Conservation (phyloP, 2,329 filamentous ascomycete species). For the Monosporascus sp. region DNA sequence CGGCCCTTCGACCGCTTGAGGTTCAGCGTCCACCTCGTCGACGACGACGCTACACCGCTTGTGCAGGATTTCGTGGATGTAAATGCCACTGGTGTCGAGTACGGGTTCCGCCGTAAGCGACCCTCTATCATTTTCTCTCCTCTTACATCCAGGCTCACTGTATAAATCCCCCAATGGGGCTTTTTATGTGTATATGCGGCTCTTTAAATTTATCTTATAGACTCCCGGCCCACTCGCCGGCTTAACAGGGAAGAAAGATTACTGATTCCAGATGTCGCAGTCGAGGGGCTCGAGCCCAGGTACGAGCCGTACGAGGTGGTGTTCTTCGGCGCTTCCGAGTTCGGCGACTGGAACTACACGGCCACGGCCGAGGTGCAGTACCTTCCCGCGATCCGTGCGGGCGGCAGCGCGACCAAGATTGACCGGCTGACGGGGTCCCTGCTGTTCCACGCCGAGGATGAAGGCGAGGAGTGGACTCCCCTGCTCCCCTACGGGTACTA, state of each 20-base stretch:
- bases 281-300: conserved; percentile 18
- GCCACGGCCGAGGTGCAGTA: conserved; percentile 33
- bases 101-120: conserved; percentile 26
- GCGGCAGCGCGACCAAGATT: conserved; percentile 38
- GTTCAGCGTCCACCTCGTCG: conserved; percentile 32
- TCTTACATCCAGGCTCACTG: too few relatives aligned
- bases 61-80: conserved; percentile 28
- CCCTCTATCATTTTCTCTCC: too few relatives aligned
- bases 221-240: too few relatives aligned
- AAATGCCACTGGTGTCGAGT: conserved; percentile 29
- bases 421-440: conserved; percentile 41
- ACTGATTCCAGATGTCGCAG: too few relatives aligned
- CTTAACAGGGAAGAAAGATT: too few relatives aligned
- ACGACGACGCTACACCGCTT: conserved; percentile 22
- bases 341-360: conserved; percentile 28
- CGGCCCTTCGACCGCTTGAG: conserved; percentile 20
- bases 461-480: conserved; percentile 30
- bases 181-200: too few relatives aligned
- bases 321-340: conserved; percentile 28
- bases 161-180: too few relatives aligned
- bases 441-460: conserved; percentile 30
- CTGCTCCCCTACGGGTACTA: conserved; percentile 41
- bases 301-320: conserved; percentile 33
- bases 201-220: too few relatives aligned
- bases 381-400: conserved; percentile 34